A percentile compares a stretch with the other conserved stretches of the same genome.
Conservation (phyloP, 768 basidiomycete species). For the Mycena leptocephala region DNA sequence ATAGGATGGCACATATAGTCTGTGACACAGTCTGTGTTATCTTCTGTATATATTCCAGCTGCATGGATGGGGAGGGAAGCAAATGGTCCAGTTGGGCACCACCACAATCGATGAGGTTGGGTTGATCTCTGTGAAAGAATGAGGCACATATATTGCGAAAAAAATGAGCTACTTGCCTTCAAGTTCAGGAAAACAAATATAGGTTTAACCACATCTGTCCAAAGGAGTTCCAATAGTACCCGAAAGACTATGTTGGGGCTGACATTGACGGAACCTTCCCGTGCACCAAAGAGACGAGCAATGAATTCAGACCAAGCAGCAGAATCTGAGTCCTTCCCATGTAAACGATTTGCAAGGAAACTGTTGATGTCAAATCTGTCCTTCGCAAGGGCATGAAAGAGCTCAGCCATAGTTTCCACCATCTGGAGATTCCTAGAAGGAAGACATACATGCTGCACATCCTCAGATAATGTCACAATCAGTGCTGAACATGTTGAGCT, state of each 20-base stretch:
- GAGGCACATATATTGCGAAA: not conserved
- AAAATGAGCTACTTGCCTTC: not conserved
- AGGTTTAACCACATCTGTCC: not conserved
- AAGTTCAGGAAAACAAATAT: not conserved
- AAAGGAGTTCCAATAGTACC: not conserved
- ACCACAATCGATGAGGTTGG: not conserved
- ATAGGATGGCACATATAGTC: conserved; percentile 37
- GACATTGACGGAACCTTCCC: not conserved
- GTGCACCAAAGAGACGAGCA: not conserved
- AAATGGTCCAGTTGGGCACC: not conserved
- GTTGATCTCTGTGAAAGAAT: not conserved
- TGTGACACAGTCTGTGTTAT: conserved; percentile 14
- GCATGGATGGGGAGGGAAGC: conserved; percentile 38
- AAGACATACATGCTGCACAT: not conserved
- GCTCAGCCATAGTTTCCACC: not conserved
- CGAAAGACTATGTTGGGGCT: not conserved
- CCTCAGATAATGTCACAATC: not conserved
- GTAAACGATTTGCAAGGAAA: not conserved
- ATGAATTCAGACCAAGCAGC: not conserved
- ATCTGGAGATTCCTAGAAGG: not conserved
- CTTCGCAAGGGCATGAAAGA: not conserved
- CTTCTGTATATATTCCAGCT: conserved; percentile 27
- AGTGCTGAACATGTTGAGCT: not conserved
- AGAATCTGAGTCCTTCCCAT: not conserved
- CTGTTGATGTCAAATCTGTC: not conserved